Conservation (phyloP, 75 land plant species). For the Cunninghamia lanceolata region DNA sequence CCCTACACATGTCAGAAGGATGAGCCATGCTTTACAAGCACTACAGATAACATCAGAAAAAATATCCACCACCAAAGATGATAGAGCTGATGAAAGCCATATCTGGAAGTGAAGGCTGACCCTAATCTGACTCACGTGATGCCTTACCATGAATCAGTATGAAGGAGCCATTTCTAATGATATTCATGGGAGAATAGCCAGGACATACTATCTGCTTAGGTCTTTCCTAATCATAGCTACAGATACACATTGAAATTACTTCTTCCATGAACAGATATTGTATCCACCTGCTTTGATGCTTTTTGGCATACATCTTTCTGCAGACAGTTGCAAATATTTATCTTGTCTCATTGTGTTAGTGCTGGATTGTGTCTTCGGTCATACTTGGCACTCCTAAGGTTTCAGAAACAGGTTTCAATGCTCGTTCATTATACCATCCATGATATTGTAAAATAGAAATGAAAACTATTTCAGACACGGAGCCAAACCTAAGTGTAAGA, state of each 20-base stretch:
- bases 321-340: neutral
- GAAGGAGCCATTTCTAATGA: neutral
- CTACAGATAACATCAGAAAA: neutral
- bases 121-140: neutral
- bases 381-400: neutral
- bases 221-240: neutral
- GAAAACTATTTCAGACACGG: neutral
- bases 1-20: neutral
- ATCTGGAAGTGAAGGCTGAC: neutral
- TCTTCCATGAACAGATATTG: neutral
- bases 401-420: neutral
- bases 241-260: neutral
- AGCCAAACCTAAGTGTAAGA: neutral
- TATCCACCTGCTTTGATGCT: neutral
- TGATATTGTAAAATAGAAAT: neutral
- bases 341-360: neutral
- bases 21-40: neutral
- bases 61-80: neutral
- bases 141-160: neutral
- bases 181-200: neutral
- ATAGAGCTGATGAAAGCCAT: neutral
- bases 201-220: neutral
- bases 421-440: neutral
- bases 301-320: neutral
- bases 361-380: neutral